Evolutionary conservation across 1,284 basidiomycete genomes (phyloP).

Genomic region (Ustilago vetiveriae): DNA sequence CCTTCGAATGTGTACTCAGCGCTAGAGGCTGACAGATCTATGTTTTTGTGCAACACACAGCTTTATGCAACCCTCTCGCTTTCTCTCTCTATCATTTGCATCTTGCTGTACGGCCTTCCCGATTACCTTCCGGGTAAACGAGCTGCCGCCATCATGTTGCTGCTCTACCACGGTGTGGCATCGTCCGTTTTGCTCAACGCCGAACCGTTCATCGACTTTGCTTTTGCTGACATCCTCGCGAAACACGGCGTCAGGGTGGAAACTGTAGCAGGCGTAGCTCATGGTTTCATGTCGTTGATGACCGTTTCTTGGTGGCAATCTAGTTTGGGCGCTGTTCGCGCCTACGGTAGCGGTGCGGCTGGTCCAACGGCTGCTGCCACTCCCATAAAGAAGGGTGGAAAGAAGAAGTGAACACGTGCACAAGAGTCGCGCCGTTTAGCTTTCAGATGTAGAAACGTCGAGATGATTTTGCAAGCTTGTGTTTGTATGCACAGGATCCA

Average conservation of each 20-base stretch:
- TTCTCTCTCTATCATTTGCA: slow-evolving; percentile 33
- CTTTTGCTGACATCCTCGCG: slow-evolving; percentile 75
- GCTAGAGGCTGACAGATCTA: no score
- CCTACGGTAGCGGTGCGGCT: slow-evolving; percentile 10
- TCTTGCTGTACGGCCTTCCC: slow-evolving; percentile 61
- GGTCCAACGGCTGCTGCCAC: not conserved
- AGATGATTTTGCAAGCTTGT: no score
- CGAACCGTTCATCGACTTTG: slow-evolving; percentile 79
- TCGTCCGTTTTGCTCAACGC: slow-evolving; percentile 79
- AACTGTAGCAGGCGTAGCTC: slow-evolving; percentile 28
- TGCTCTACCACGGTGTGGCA: slow-evolving; percentile 78
- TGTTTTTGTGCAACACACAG: slow-evolving; percentile 3
- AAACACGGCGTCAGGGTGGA: slow-evolving; percentile 62
- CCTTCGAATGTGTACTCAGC: no score
- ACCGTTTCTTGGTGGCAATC: slow-evolving; percentile 48
- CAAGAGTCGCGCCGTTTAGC: not conserved
- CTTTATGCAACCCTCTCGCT: slow-evolving; percentile 31
- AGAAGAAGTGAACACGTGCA: slow-evolving; percentile 14
- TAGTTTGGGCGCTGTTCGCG: slow-evolving; percentile 24
- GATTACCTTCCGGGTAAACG: slow-evolving; percentile 86
- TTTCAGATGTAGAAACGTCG: no score
- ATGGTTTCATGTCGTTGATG: slow-evolving; percentile 44
- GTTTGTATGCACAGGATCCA: no score
- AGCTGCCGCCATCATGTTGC: slow-evolving; percentile 78
- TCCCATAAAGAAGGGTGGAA: slow-evolving; percentile 6